These are phyloP conservation scores for Colletotrichum limetticola DNA, from an alignment of 2,329 filamentous ascomycete species.

Conservation along the genomic window DNA sequence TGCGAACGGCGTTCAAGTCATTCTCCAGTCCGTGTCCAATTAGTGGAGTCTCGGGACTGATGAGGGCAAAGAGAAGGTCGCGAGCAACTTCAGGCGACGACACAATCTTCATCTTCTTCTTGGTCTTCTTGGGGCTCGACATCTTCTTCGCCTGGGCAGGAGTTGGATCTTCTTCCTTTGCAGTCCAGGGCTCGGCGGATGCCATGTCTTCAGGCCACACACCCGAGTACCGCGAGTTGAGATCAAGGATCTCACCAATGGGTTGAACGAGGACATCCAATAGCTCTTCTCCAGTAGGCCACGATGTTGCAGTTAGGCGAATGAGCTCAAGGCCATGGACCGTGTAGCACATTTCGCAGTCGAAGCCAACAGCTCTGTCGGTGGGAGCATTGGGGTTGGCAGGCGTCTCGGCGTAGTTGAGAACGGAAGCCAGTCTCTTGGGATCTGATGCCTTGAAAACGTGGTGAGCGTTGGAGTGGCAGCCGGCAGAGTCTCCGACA, in stretches of 20 bases:
- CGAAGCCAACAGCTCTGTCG: slow-evolving; percentile 81
- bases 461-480: slow-evolving; percentile 76
- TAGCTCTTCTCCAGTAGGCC: slow-evolving; percentile 80
- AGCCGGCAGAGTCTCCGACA: slow-evolving; percentile 79
- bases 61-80: slow-evolving; percentile 77
- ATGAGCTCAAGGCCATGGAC: slow-evolving; percentile 88
- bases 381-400: slow-evolving; percentile 63
- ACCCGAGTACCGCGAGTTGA: slow-evolving; percentile 93
- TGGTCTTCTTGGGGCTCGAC: slow-evolving; percentile 35
- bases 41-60: slow-evolving; percentile 82
- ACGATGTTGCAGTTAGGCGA: slow-evolving; percentile 87
- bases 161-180: slow-evolving; percentile 38
- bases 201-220: slow-evolving; percentile 82
- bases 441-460: slow-evolving; percentile 87
- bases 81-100: slow-evolving; percentile 80
- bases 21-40: slow-evolving; percentile 97
- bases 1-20: slow-evolving; percentile 85
- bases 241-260: slow-evolving; percentile 83
- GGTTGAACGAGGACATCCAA: slow-evolving; percentile 89
- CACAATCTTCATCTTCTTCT: slow-evolving; percentile 74
- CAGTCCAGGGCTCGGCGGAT: slow-evolving; percentile 69
- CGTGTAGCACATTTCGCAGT: slow-evolving; percentile 99
- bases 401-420: slow-evolving; percentile 86
- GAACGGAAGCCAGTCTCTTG: slow-evolving; percentile 78
- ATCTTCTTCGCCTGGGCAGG: slow-evolving; percentile 37